These are phyloP conservation scores for Exophiala xenobiotica DNA, from an alignment of 2,329 filamentous ascomycete species.

Conservation along the genomic window DNA sequence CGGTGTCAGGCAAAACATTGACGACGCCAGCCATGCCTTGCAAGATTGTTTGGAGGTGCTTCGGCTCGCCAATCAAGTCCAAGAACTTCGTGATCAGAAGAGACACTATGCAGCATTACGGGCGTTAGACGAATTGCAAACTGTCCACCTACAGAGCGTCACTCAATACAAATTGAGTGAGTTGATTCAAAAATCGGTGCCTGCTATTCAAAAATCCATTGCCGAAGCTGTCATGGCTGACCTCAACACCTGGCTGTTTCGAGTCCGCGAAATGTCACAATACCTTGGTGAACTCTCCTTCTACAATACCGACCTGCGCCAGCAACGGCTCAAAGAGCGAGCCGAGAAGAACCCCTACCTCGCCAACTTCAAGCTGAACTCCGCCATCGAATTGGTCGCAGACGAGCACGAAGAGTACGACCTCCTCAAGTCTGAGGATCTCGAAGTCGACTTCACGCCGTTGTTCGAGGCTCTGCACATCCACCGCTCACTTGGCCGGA, in stretches of 20 bases:
- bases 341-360: slow-evolving; percentile 74
- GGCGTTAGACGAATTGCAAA: slow-evolving; percentile 91
- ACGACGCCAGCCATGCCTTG: slow-evolving; percentile 83
- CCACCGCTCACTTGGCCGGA: slow-evolving; percentile 88
- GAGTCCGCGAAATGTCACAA: slow-evolving; percentile 92
- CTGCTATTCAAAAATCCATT: slow-evolving; percentile 86
- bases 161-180: slow-evolving; percentile 93
- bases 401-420: slow-evolving; percentile 97
- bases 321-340: slow-evolving; percentile 78
- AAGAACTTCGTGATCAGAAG: slow-evolving; percentile 87
- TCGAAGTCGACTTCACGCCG: slow-evolving; percentile 91
- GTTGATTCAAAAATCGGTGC: slow-evolving; percentile 93
- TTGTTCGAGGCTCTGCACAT: slow-evolving; percentile 95
- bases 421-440: slow-evolving; percentile 89
- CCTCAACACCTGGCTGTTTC: slow-evolving; percentile 93
- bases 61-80: slow-evolving; percentile 87
- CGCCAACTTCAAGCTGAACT: slow-evolving; percentile 85
- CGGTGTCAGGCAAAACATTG: slow-evolving; percentile 89
- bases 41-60: slow-evolving; percentile 90
- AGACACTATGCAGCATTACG: slow-evolving; percentile 94
- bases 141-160: slow-evolving; percentile 90
- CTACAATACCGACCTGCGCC: slow-evolving; percentile 87
- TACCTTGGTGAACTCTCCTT: slow-evolving; percentile 95
- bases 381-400: slow-evolving; percentile 89
- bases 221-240: slow-evolving; percentile 97